Percentiles rank a stretch among this genome's conserved stretches.
phyloP scores from a whole-genome alignment of 352 stramenopile genomes.

The Peronospora tabacina region DNA sequence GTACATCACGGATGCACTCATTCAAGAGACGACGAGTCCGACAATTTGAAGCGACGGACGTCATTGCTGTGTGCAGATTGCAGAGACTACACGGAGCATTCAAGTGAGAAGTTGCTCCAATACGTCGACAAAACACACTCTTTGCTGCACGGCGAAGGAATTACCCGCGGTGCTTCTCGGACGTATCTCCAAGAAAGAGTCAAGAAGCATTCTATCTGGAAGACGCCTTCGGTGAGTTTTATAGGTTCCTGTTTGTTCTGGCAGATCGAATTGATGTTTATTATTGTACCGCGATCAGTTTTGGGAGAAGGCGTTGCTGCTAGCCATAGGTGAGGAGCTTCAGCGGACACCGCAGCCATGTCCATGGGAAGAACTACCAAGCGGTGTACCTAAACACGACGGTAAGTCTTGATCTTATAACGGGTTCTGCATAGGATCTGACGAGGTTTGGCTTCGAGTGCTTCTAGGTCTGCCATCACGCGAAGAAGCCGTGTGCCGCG shows the following conservation, averaged over 20 bases:
- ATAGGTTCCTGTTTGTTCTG: not conserved
- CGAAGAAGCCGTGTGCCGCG: slow-evolving; percentile 71
- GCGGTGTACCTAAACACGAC: slow-evolving; percentile 38
- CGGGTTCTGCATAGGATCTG: slow-evolving; percentile 1
- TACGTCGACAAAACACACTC: slow-evolving; percentile 27
- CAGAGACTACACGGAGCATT: slow-evolving; percentile 25
- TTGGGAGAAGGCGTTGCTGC: slow-evolving; percentile 79
- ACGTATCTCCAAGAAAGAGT: slow-evolving; percentile 77
- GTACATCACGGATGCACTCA: slow-evolving; percentile 11
- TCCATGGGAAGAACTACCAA: slow-evolving; percentile 75
- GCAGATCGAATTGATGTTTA: not conserved
- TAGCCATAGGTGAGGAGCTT: slow-evolving; percentile 77
- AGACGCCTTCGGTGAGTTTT: slow-evolving; percentile 50
- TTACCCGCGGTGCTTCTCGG: slow-evolving; percentile 43
- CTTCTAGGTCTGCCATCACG: slow-evolving; percentile 43
- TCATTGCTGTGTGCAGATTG: slow-evolving; percentile 20
- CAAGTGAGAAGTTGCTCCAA: slow-evolving; percentile 31
- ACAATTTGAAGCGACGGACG: slow-evolving; percentile 9
- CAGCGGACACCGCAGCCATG: slow-evolving; percentile 66
- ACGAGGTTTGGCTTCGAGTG: slow-evolving; percentile 2
- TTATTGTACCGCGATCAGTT: slow-evolving; percentile 30
- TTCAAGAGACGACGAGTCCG: slow-evolving; percentile 3
- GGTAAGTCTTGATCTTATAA: slow-evolving; percentile 19
- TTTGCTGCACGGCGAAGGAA: slow-evolving; percentile 27
- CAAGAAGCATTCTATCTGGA: slow-evolving; percentile 83